Evolutionary conservation across 441 rosid species (phyloP), one percentile per base, ranked within the genome.

Genomic region (Populus hybrid): DNA sequence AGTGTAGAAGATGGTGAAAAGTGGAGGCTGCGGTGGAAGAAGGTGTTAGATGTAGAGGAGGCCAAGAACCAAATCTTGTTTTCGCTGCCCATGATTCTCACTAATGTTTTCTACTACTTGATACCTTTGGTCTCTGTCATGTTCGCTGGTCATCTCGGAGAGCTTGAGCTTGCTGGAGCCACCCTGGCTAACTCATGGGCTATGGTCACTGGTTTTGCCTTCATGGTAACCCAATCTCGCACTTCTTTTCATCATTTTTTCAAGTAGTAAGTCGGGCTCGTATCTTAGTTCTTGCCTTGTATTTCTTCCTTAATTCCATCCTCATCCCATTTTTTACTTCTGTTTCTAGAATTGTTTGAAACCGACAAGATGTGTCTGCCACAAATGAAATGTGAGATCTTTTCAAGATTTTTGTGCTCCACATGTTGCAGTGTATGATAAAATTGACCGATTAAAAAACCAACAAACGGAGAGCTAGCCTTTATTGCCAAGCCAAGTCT

Each of bases 111-210:
- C 82, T 87, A 83, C 65, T 91, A 81, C 42, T 76, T 84, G 59
- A 88, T 93, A 30, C 67, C 95, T 34, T 73, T 93, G 71, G 90
- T 88, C 5, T 95, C 99, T 10, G 94, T 95, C 73, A 91, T 93
- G 99, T 86, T 93, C 50, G 95, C 95, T 63, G 97, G 97, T 12
- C 99, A 92, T 74, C 90, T 92, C 5, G 97, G 99, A 6, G 83
- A 87, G 35, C 88, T 91, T 26, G 84, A 93, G 71, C 98, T 95
- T 8, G 97, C 99, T 34, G 93, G 93, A 10, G 89, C 98, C 76
- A 90, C 98, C 18, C 93, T 95, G 2, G 99, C 92, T 69, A 91
- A 89, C 80, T 90, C 97, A 2, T 95, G 99, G 99, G 90, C 92
- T 80, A 85, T 83, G 10, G 92, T 88, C 88, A 87, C 95, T 9